Evolutionary conservation across 139 green algal species (phyloP).

Genomic region (Tetradesmus obliquus): DNA sequence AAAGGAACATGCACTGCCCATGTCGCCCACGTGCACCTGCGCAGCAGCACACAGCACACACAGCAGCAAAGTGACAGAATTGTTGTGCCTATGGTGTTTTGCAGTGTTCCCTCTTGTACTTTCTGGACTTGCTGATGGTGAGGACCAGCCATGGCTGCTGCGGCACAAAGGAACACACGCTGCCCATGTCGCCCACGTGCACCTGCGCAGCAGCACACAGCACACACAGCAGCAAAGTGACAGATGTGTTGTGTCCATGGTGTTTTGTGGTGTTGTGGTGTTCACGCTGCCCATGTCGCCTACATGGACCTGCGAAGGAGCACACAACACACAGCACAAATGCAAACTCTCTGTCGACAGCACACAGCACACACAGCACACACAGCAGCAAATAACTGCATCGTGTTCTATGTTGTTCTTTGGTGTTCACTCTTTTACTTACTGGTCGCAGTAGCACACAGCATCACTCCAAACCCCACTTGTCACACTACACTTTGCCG

Average conservation of each 20-base stretch:
- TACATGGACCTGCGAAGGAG: too few relatives aligned
- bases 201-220: background rate
- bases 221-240: background rate
- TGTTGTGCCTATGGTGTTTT: background rate
- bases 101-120: background rate
- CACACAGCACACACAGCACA: too few relatives aligned
- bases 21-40: constrained; percentile 32
- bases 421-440: too few relatives aligned
- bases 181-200: constrained; percentile 26
- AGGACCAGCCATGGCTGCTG: background rate
- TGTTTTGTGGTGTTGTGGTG: background rate
- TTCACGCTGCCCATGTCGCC: too few relatives aligned
- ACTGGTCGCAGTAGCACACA: background rate
- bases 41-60: background rate
- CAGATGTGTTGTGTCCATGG: background rate
- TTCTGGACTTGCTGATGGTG: background rate
- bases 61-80: background rate
- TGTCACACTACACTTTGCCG: background rate
- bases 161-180: background rate
- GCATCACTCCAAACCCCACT: background rate
- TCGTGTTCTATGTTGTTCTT: too few relatives aligned
- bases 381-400: too few relatives aligned
- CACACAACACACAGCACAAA: too few relatives aligned
- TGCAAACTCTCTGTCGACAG: too few relatives aligned
- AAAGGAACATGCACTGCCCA: constrained; percentile 27